Base-by-base conservation (phyloP, 495 filamentous ascomycete species). In the Hypoxylon cercidicola region DNA sequence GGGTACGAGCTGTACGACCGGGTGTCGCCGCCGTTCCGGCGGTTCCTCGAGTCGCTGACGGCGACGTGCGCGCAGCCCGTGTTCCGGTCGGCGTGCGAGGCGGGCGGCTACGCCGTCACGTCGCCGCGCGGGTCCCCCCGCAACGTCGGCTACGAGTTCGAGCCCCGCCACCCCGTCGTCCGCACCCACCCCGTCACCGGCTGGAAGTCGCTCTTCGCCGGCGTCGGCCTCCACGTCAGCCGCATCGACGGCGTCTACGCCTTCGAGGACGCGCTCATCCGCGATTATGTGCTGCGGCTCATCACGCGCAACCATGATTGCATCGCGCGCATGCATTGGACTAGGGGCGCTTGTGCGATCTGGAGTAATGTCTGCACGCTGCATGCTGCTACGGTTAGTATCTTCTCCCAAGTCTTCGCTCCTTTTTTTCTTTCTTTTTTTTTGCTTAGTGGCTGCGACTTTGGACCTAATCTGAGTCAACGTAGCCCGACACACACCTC, bases 161-260 rank as follows among this genome's bases (percentile, higher is more conserved):
- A 70, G 30, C 75, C 76, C 2, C 62, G 62, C 11, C 79, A 82
- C 59, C 80, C 78, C 39, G 76, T 82, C 10, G 61, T 83, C 16
- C 73, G 81, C 35, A 83, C 82, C 4, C 78, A 84, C 55, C 80
- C 79, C 0, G 75, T 82, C 1, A 84, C 82, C 0, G 77, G 78
- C 3, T 81, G 78, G 79, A 84, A 84, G 66, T 64, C 72, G 11
- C 45, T 84, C 13, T 82, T 80, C 59, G 77, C 77, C 2, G 78
- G 75, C 13, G 72, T 76, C 4, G 79, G 77, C 0, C 55, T 79
- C 10, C 78, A 81, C 44, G 76, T 78, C 15, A 74, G 67, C 16
- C 68, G 72, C 13, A 80, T 81, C 55, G 64, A 79, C 57, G 74
- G 58, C 37, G 74, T 79, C 12, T 67, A 70, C 5, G 45, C 54